Evolutionary conservation across 108 stramenopile species (phyloP).

Genomic region (Nannochloropsis gaditana): DNA sequence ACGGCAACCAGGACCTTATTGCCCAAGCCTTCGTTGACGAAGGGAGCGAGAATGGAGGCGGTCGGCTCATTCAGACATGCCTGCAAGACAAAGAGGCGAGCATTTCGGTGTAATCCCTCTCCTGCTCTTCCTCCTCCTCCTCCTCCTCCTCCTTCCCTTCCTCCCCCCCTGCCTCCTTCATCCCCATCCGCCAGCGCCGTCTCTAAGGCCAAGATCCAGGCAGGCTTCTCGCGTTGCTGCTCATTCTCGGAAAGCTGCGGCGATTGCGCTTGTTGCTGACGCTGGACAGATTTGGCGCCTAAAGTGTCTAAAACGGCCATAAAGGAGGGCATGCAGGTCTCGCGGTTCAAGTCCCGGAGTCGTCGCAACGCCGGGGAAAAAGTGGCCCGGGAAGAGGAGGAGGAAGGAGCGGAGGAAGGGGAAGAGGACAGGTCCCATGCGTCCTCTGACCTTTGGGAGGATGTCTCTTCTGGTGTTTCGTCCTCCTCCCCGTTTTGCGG

Average conservation of each 20-base stretch:
- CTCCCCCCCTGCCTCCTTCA: too few species aligned
- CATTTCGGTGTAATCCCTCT: not conserved
- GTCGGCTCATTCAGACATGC: slow-evolving; percentile 33
- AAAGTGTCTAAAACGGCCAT: slow-evolving; percentile 13
- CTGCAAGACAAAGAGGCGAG: slow-evolving; percentile 36
- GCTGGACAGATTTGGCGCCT: not conserved
- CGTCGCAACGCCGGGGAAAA: not conserved
- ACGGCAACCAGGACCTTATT: not conserved
- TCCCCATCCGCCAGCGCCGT: not conserved
- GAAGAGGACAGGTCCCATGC: not conserved
- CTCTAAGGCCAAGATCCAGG: not conserved
- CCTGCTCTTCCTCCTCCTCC: too few species aligned
- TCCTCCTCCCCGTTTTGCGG: not conserved
- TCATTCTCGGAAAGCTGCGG: not conserved
- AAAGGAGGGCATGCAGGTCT: not conserved
- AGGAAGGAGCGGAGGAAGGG: not conserved
- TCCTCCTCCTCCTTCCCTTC: too few species aligned
- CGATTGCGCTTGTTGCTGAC: not conserved
- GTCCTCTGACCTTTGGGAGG: too few species aligned
- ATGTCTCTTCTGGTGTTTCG: not conserved
- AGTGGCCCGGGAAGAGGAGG: not conserved
- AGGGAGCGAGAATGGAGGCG: slow-evolving; percentile 22
- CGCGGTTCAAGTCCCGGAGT: not conserved
- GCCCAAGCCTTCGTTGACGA: slow-evolving; percentile 11
- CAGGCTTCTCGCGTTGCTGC: not conserved